Evolutionary conservation across 805 yeast genomes (phyloP), one percentile per base, ranked within the genome.

Genomic region (Torulaspora microellipsoides): DNA sequence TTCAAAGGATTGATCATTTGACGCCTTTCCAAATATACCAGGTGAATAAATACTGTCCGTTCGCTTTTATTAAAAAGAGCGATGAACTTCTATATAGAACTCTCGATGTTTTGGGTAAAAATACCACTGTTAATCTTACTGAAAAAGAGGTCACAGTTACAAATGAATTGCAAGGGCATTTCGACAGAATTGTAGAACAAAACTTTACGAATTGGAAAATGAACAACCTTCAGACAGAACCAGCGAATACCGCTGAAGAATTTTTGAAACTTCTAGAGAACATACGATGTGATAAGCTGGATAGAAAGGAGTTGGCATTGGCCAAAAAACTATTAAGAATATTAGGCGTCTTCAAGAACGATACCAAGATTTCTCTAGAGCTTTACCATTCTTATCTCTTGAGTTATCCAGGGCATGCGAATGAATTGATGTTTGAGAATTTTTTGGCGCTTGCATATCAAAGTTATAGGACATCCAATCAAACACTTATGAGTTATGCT

Each of bases 401-500:
- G 13, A 66, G 63, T 17, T 71, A 65, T 37, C 65, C 67, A 42
- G 62, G 56, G 36, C 71, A 74, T 11, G 51, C 72, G 11, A 74
- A 71, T 14, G 56, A 64, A 9, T 59, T 74, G 11, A 76, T 70
- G 59, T 59, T 64, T 28, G 67, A 69, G 28, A 51, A 74, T 45
- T 66, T 73, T 20, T 66, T 69, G 39, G 60, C 67, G 7, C 68
- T 69, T 17, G 61, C 72, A 34, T 70, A 66, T 51, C 70, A 69
- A 36, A 65, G 75, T 3, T 67, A 70, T 27, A 58, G 59, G 17
- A 55, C 60, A 1, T 41, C 57, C 2, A 61, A 65, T n/a, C 48
- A 51, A 9, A 55, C 60, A 0, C 56, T 58, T 36, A 49, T 71
- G 13, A 58, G 60, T 15, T 58, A 72, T 9, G 77, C 76, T 1